These are phyloP conservation scores for Echites panduratus DNA, from an alignment of 257 asterid genomes.

Conservation along the genomic window DNA sequence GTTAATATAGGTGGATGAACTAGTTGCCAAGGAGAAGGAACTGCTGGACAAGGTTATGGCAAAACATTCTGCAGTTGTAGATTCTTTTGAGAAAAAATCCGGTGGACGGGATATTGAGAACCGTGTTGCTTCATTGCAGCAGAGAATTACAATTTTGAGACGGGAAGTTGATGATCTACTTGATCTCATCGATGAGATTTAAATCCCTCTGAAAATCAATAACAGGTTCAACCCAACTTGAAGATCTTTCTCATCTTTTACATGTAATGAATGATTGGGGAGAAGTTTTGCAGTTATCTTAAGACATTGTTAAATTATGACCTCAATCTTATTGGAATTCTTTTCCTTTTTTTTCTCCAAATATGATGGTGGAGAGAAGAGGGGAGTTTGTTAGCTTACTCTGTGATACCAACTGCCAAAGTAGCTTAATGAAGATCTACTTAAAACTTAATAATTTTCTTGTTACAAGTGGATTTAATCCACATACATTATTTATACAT, in stretches of 20 bases:
- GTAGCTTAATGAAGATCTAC: neutral
- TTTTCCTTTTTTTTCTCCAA: neutral
- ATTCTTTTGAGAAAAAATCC: slow-evolving; percentile 76
- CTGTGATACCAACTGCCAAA: neutral
- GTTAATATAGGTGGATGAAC: slow-evolving; percentile 66
- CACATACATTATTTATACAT: too few species aligned
- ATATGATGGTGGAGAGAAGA: neutral
- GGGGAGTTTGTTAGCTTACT: too few species aligned
- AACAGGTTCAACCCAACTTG: neutral
- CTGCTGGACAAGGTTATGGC: slow-evolving; percentile 77
- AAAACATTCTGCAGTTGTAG: slow-evolving; percentile 76
- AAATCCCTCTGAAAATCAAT: neutral
- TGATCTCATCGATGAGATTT: slow-evolving; percentile 79
- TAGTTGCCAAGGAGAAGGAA: slow-evolving; percentile 79
- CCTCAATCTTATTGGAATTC: neutral
- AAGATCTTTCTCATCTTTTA: slow-evolving; percentile 3
- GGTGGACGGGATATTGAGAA: slow-evolving; percentile 73
- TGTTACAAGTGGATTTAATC: too few species aligned
- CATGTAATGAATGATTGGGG: neutral
- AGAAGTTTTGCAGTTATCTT: neutral
- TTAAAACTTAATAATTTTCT: neutral
- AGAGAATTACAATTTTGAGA: slow-evolving; percentile 62
- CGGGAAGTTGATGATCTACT: slow-evolving; percentile 91
- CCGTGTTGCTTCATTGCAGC: slow-evolving; percentile 77
- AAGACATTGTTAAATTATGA: neutral